phyloP scores from a whole-genome alignment of 1,139 yeast species.

The Saccharomycopsis phalli region DNA sequence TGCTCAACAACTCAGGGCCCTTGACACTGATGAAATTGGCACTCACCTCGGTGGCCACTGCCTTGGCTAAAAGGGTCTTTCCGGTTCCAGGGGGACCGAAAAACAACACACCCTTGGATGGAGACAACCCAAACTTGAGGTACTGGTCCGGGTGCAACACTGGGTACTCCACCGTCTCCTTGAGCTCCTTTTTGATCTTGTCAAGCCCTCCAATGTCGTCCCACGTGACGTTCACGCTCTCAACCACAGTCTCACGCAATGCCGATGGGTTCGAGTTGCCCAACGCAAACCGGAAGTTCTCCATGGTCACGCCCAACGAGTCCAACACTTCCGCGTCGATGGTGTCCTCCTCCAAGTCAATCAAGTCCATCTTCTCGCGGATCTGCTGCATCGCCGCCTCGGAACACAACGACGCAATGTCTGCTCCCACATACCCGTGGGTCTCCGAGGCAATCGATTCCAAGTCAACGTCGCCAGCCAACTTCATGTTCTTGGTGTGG shows the following conservation, averaged over 20 bases:
- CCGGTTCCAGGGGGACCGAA: slow-evolving; percentile 99
- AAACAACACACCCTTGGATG: slow-evolving; percentile 95
- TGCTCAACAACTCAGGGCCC: slow-evolving; percentile 94
- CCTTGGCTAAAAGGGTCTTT: slow-evolving; percentile 94
- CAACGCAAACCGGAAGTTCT: slow-evolving; percentile 93
- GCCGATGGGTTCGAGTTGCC: slow-evolving; percentile 99
- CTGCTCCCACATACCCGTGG: slow-evolving; percentile 98
- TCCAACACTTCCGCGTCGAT: slow-evolving; percentile 96
- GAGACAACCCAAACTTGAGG: slow-evolving; percentile 94
- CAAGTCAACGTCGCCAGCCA: slow-evolving; percentile 88
- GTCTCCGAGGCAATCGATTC: slow-evolving; percentile 88
- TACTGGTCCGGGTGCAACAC: slow-evolving; percentile 98
- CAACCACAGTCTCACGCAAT: slow-evolving; percentile 97
- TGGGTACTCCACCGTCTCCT: slow-evolving; percentile 98
- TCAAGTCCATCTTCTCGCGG: slow-evolving; percentile 98
- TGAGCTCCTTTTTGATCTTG: slow-evolving; percentile 88
- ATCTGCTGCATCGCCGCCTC: slow-evolving; percentile 99
- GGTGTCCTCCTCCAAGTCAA: slow-evolving; percentile 95
- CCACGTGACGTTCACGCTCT: slow-evolving; percentile 97
- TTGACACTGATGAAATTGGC: slow-evolving; percentile 95
- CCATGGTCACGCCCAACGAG: slow-evolving; percentile 97
- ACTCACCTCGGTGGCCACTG: slow-evolving; percentile 95
- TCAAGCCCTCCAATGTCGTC: slow-evolving; percentile 96
- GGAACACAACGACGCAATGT: slow-evolving; percentile 86
- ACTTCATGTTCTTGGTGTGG: slow-evolving; percentile 95